Evolutionary conservation across 441 rosid species (phyloP), one percentile per base, ranked within the genome.

Genomic region (Adansonia madagascariensis): DNA sequence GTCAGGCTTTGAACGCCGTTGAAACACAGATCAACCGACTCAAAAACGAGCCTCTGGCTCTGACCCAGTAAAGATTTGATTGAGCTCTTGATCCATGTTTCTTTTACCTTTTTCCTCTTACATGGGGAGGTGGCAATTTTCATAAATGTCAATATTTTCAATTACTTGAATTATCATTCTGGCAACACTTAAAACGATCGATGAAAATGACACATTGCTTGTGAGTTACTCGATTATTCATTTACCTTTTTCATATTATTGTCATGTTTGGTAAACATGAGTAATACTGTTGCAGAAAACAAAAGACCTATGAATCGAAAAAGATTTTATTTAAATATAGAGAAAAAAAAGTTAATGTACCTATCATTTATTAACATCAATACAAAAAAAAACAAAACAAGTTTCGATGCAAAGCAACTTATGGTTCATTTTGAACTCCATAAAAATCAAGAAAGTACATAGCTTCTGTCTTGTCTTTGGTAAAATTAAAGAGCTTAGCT

Each of bases 131-230:
- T 67, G 35, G 35, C 55, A 20, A 67, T 44, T 44, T 44, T 44
- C 55, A 18, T 67, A 4, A 18, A 4, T 44, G 39, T 44, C 55
- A 18, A 43, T 43, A 43, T 63, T 63, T 63, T 14, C 67, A 63
- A 63, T 35, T 35, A 63, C 68, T 35, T 63, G 68, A 63, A 63
- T 63, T 63, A 63, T 15, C 47, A 66, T 3, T 49, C 20, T 24
- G 57, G 59, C 59, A 50, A 69, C 22, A 69, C 6, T 49, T 24
- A 20, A 15, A 46, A 46, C 9, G 39, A 67, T 67, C 10, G 12
- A 46, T 18, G 55, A 67, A 2, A 69, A 69, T 3, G 59, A 15
- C 41, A 6, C 56, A 14, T 68, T 20, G 56, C 72, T 20, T 46
- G 44, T 6, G 8, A 31, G 44, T 31, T 14, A 12, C 10, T 24